Percentiles rank a stretch among this genome's conserved stretches.
phyloP scores from a whole-genome alignment of 2,329 filamentous ascomycete genomes.

The Botryotinia narcissicola region DNA sequence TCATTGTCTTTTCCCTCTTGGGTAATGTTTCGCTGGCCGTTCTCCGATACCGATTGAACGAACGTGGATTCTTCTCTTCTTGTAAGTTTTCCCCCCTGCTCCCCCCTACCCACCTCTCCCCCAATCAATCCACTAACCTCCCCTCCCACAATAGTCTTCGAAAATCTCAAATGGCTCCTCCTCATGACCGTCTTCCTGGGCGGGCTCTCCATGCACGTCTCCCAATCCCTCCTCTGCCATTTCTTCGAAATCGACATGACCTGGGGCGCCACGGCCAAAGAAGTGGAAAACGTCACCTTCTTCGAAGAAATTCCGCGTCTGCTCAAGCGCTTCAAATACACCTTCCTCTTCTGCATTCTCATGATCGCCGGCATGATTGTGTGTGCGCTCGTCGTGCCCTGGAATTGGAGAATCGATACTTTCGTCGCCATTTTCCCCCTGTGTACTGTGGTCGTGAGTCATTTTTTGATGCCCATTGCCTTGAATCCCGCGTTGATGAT shows the following conservation, averaged over 20 bases:
- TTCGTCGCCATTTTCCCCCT: slow-evolving; percentile 76
- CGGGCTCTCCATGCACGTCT: slow-evolving; percentile 76
- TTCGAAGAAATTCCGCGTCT: slow-evolving; percentile 82
- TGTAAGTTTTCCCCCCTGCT: background rate
- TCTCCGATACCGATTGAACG: slow-evolving; percentile 69
- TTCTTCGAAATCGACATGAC: slow-evolving; percentile 85
- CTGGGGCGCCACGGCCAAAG: slow-evolving; percentile 83
- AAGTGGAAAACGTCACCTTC: slow-evolving; percentile 77
- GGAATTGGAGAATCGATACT: slow-evolving; percentile 64
- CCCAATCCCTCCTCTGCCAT: slow-evolving; percentile 74
- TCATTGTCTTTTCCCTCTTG: slow-evolving; percentile 68
- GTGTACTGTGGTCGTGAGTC: slow-evolving; percentile 64
- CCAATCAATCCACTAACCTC: background rate
- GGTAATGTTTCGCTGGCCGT: slow-evolving; percentile 62
- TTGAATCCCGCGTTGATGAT: slow-evolving; percentile 77
- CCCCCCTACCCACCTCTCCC: no score
- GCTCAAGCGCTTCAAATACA: slow-evolving; percentile 65
- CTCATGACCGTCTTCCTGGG: slow-evolving; percentile 79
- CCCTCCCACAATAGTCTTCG: slow-evolving; percentile 37
- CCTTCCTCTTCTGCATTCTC: slow-evolving; percentile 38
- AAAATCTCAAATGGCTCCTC: slow-evolving; percentile 72
- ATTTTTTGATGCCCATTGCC: slow-evolving; percentile 69
- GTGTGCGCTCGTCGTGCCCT: slow-evolving; percentile 62
- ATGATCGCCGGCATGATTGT: slow-evolving; percentile 62
- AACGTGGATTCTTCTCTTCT: slow-evolving; percentile 42